Conservation (phyloP, 768 basidiomycete species). For the Solioccasus polychromus region DNA sequence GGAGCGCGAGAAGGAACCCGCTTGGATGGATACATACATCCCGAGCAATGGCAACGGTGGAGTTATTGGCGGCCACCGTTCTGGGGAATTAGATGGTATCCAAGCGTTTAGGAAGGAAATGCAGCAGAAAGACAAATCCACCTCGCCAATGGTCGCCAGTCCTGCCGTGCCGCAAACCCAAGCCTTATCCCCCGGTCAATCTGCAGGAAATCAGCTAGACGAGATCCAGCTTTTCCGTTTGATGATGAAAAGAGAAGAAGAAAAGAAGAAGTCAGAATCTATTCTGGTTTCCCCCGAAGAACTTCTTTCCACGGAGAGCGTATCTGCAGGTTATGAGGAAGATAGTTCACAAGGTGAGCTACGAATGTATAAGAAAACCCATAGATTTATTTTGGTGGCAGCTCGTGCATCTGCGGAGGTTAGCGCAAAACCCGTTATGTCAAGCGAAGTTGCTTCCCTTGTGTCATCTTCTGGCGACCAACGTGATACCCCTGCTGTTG, state of each 20-base stretch:
- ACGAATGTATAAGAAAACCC: neutral
- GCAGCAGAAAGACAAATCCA: constrained; percentile 69
- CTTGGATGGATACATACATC: constrained; percentile 90
- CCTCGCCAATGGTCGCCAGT: constrained; percentile 13
- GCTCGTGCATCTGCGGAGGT: constrained; percentile 8
- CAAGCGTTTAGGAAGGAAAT: constrained; percentile 86
- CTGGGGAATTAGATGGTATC: constrained; percentile 75
- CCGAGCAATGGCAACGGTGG: constrained; percentile 56
- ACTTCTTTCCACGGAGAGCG: constrained; percentile 10
- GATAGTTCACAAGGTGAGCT: constrained; percentile 21
- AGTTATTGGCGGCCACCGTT: constrained; percentile 59
- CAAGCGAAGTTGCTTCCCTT: constrained; percentile 12
- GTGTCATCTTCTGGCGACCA: constrained; percentile 16
- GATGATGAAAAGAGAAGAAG: constrained; percentile 78
- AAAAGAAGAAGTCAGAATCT: constrained; percentile 39
- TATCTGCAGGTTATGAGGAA: constrained; percentile 7
- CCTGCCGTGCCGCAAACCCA: constrained; percentile 18
- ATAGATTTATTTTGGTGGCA: constrained; percentile 13
- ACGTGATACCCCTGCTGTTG: constrained; percentile 1
- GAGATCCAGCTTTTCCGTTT: constrained; percentile 83
- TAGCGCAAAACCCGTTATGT: constrained; percentile 3
- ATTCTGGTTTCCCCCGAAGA: constrained; percentile 1
- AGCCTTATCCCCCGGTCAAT: constrained; percentile 15
- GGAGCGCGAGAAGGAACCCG: constrained; percentile 79
- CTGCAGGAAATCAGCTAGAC: constrained; percentile 50